These are phyloP conservation scores for Crithidia expoeki DNA, from an alignment of 208 protist species.

Conservation along the genomic window DNA sequence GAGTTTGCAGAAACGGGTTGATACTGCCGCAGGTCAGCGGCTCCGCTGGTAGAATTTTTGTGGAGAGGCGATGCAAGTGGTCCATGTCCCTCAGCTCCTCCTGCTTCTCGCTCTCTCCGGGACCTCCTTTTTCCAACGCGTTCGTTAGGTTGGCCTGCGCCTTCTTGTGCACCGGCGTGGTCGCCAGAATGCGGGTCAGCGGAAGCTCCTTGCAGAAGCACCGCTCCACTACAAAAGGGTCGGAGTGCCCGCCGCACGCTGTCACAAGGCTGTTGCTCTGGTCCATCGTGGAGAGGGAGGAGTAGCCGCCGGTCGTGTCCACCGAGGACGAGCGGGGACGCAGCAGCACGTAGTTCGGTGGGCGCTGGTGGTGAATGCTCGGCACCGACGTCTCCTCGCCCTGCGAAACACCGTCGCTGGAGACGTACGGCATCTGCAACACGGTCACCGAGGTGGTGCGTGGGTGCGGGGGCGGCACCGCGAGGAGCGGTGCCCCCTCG, in stretches of 20 bases:
- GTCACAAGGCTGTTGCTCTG: slow-evolving; percentile 9
- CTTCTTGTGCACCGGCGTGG: not conserved
- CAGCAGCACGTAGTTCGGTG: not conserved
- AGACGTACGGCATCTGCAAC: not conserved
- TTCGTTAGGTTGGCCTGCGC: not conserved
- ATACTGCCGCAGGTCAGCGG: not conserved
- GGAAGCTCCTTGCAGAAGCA: slow-evolving; percentile 8
- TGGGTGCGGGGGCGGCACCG: not conserved
- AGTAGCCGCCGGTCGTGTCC: not conserved
- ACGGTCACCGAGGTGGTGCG: not conserved
- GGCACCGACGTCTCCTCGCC: slow-evolving; percentile 9
- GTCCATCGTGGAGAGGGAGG: slow-evolving; percentile 10
- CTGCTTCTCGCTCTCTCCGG: not conserved
- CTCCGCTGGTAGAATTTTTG: not conserved
- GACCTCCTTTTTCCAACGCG: not conserved
- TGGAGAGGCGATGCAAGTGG: not conserved
- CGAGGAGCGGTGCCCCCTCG: not conserved
- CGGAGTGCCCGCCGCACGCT: slow-evolving; percentile 10
- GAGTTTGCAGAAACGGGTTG: not conserved
- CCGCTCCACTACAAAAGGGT: slow-evolving; percentile 16
- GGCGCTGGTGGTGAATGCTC: not conserved
- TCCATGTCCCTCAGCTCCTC: not conserved
- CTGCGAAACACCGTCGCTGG: not conserved
- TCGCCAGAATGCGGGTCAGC: slow-evolving; percentile 19
- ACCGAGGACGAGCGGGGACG: not conserved